Evolutionary conservation across 106 monocot species (phyloP).

Genomic region (Cymbidium sinense): DNA sequence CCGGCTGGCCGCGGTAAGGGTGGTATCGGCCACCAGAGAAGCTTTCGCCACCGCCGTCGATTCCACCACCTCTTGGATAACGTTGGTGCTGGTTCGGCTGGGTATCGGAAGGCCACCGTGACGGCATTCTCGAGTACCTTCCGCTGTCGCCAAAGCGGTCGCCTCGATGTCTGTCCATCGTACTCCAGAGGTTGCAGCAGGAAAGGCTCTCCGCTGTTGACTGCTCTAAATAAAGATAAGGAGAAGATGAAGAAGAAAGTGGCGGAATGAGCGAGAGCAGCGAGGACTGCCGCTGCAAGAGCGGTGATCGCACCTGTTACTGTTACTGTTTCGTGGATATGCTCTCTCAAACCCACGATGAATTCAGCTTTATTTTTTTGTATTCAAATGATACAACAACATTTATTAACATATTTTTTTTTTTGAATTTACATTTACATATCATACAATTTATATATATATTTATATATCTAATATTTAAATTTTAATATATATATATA

Average conservation of each 20-base stretch:
- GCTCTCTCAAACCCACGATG: no score
- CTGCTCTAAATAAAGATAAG: background rate
- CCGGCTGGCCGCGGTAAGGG: constrained; percentile 45
- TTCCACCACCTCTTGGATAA: constrained; percentile 16
- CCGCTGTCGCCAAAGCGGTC: constrained; percentile 29
- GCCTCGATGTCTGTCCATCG: constrained; percentile 51
- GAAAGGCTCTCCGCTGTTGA: background rate
- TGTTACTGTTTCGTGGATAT: no score
- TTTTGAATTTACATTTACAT: no score
- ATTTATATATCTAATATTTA: no score
- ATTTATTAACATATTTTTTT: no score
- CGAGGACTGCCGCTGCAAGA: no score
- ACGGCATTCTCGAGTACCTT: constrained; percentile 23
- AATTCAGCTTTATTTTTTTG: no score
- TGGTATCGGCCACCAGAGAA: constrained; percentile 44
- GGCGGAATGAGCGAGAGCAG: background rate
- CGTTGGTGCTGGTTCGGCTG: constrained; percentile 27
- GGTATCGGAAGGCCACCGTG: constrained; percentile 63
- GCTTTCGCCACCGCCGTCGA: constrained; percentile 24
- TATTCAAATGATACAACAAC: no score
- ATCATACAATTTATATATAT: no score
- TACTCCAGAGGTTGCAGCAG: constrained; percentile 9
- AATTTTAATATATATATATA: no score
- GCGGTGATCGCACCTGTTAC: no score
- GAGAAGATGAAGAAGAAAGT: background rate